Conservation (phyloP, 2,329 filamentous ascomycete genomes). For the Fusarium beomiforme region DNA sequence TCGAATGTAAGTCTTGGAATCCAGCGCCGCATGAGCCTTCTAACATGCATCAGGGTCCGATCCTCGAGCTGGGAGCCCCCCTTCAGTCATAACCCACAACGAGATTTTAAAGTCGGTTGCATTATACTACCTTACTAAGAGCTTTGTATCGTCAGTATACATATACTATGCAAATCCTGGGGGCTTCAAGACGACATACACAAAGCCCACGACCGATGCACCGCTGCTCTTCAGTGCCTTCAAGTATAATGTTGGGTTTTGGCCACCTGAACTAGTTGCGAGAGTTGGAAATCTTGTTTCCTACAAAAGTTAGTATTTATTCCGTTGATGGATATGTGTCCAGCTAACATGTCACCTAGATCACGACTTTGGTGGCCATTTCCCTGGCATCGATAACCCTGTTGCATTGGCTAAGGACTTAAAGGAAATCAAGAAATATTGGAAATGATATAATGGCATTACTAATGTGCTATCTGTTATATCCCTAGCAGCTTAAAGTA, state of each 20-base stretch:
- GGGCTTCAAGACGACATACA: background rate
- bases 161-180: background rate
- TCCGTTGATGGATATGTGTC: accelerated
- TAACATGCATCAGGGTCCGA: background rate
- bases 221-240: background rate
- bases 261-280: background rate
- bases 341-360: background rate
- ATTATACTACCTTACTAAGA: background rate
- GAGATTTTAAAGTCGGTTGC: background rate
- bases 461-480: too few relatives aligned
- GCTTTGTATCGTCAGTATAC: background rate
- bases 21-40: accelerated
- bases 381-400: background rate
- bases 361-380: background rate
- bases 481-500: too few relatives aligned
- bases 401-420: background rate
- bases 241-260: background rate
- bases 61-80: background rate
- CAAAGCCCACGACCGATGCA: background rate
- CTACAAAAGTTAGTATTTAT: background rate
- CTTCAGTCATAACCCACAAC: background rate
- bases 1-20: background rate
- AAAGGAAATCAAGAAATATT: background rate
- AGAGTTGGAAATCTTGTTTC: background rate
- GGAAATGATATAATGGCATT: background rate